Evolutionary conservation across 2,329 filamentous ascomycete genomes (phyloP).

Genomic region (Fusarium illudens): DNA sequence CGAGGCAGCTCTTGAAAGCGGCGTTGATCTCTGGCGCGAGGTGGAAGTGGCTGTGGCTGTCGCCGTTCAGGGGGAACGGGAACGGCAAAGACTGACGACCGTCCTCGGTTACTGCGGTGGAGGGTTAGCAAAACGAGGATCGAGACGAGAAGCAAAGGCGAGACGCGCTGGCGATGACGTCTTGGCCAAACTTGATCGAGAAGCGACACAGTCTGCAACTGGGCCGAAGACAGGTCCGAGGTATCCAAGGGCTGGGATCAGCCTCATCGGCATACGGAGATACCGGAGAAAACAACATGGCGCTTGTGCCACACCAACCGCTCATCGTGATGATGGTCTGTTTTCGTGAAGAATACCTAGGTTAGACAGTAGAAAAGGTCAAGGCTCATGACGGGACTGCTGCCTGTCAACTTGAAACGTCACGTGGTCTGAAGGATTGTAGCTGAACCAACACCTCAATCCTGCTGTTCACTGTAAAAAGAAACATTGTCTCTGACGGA

Average conservation of each 20-base stretch:
- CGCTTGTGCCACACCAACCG: background rate
- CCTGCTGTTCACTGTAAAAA: background rate
- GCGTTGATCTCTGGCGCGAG: background rate
- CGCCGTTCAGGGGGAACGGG: background rate
- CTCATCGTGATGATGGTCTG: background rate
- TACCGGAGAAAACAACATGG: too few species aligned
- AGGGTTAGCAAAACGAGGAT: background rate
- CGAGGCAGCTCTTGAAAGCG: background rate
- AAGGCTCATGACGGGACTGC: background rate
- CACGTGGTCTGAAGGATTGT: background rate
- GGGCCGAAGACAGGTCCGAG: conserved; percentile 13
- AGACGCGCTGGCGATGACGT: conserved; percentile 13
- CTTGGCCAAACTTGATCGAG: conserved; percentile 8
- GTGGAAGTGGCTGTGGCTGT: background rate
- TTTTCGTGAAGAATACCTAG: background rate
- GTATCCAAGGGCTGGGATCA: background rate
- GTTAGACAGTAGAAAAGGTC: background rate
- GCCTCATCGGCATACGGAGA: too few species aligned
- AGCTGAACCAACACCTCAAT: background rate
- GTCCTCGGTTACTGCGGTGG: background rate
- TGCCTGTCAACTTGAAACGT: background rate
- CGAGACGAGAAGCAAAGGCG: background rate
- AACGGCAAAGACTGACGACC: background rate
- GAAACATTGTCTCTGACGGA: background rate
- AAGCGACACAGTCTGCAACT: conserved; percentile 30